Evolutionary conservation across 2,329 filamentous ascomycete species (phyloP).

Genomic region (Stachybotrys elegans): DNA sequence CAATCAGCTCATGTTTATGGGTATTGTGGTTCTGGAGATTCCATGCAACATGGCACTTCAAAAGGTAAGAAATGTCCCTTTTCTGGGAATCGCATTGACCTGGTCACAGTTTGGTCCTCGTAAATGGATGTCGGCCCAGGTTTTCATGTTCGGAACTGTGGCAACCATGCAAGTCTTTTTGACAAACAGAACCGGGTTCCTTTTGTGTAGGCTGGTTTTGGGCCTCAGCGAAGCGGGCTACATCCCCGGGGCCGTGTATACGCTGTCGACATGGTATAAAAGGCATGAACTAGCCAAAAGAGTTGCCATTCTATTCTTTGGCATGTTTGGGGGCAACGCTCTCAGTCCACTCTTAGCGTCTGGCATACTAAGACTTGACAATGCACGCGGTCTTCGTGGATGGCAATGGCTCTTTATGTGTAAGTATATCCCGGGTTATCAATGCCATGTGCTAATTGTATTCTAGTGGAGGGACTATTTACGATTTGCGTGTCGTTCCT

Average conservation of each 20-base stretch:
- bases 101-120: slow-evolving; percentile 32
- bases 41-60: slow-evolving; percentile 43
- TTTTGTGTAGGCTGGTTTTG: slow-evolving; percentile 37
- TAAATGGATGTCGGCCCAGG: slow-evolving; percentile 44
- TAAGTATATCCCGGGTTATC: slow-evolving; percentile 15
- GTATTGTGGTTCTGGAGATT: slow-evolving; percentile 45
- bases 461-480: slow-evolving; percentile 37
- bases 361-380: slow-evolving; percentile 40
- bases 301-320: slow-evolving; percentile 47
- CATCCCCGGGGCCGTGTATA: slow-evolving; percentile 46
- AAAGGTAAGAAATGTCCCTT: slow-evolving; percentile 11
- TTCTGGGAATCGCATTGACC: background rate
- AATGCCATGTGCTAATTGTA: background rate
- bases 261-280: slow-evolving; percentile 46
- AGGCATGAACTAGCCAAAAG: slow-evolving; percentile 38
- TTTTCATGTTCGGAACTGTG: slow-evolving; percentile 42
- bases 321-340: slow-evolving; percentile 47
- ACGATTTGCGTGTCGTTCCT: slow-evolving; percentile 33
- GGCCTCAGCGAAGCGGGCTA: slow-evolving; percentile 46
- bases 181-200: slow-evolving; percentile 35
- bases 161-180: slow-evolving; percentile 40
- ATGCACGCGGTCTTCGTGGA: slow-evolving; percentile 31
- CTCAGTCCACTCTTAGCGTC: slow-evolving; percentile 43
- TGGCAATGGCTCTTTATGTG: slow-evolving; percentile 49
- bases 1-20: slow-evolving; percentile 48